These are phyloP conservation scores for Mycena galericulata DNA, from an alignment of 768 basidiomycete genomes.

Conservation along the genomic window DNA sequence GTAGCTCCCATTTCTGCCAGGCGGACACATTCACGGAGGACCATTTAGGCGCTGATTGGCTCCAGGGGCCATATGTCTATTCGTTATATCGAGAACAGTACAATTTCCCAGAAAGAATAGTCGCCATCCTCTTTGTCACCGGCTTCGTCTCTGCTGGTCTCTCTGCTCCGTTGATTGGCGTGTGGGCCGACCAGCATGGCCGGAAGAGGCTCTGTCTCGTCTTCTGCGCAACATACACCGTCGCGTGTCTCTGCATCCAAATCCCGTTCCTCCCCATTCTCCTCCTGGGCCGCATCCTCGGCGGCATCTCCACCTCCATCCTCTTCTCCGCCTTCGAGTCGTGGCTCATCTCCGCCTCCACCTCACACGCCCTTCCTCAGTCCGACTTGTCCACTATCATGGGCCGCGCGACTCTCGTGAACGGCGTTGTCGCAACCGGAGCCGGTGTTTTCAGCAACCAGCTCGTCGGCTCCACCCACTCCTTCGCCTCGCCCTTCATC, in stretches of 20 bases:
- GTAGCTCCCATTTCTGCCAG: constrained; percentile 36
- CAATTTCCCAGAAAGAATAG: constrained; percentile 67
- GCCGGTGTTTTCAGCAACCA: constrained; percentile 78
- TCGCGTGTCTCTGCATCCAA: constrained; percentile 70
- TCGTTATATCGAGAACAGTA: constrained; percentile 81
- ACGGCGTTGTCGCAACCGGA: constrained; percentile 76
- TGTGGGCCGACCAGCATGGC: constrained; percentile 84
- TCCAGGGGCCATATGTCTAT: constrained; percentile 85
- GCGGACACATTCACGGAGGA: constrained; percentile 9
- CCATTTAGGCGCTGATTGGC: constrained; percentile 75
- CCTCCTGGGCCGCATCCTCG: constrained; percentile 72
- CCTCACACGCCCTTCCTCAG: constrained; percentile 61
- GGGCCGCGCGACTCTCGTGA: constrained; percentile 79
- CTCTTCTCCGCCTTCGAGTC: constrained; percentile 83
- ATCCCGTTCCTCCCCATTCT: constrained; percentile 69
- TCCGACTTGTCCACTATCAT: constrained; percentile 75
- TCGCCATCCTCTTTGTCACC: constrained; percentile 81
- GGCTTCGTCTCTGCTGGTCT: constrained; percentile 80
- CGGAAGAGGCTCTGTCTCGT: constrained; percentile 74
- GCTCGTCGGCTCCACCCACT: constrained; percentile 63
- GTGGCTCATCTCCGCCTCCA: constrained; percentile 78
- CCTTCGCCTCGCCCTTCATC: constrained; percentile 74
- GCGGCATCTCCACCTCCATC: constrained; percentile 80
- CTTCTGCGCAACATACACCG: constrained; percentile 76
- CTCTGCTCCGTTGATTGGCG: constrained; percentile 77